Conservation (phyloP, 1,284 basidiomycete genomes). For the Moesziomyces sp. region DNA sequence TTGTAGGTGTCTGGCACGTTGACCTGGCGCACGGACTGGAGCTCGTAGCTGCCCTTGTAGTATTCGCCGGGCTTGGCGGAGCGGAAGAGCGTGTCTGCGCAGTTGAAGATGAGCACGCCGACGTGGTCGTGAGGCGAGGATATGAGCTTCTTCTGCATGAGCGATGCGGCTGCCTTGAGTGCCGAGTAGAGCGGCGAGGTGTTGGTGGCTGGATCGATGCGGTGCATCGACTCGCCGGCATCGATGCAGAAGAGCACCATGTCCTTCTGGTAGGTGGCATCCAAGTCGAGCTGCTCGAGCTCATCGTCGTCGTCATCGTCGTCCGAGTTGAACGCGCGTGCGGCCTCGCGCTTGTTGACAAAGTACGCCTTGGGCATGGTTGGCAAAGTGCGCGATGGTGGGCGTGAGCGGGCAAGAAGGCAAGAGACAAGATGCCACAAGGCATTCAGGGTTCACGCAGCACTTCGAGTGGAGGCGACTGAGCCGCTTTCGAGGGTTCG, state of each 20-base stretch:
- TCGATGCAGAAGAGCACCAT: slow-evolving; percentile 85
- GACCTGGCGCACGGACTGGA: slow-evolving; percentile 80
- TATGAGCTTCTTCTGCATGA: slow-evolving; percentile 88
- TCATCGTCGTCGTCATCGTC: slow-evolving; percentile 39
- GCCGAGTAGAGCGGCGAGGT: slow-evolving; percentile 72
- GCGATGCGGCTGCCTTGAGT: slow-evolving; percentile 82
- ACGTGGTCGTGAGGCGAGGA: slow-evolving; percentile 86
- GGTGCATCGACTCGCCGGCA: slow-evolving; percentile 88
- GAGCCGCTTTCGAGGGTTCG: too few species aligned
- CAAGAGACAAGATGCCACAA: too few species aligned
- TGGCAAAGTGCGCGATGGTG: neutral
- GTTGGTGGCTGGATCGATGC: slow-evolving; percentile 39
- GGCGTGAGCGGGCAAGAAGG: too few species aligned
- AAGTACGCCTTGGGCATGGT: slow-evolving; percentile 49
- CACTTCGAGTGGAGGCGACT: too few species aligned
- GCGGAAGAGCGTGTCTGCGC: slow-evolving; percentile 71
- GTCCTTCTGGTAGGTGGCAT: slow-evolving; percentile 54
- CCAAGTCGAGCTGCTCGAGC: slow-evolving; percentile 43
- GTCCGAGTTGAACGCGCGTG: slow-evolving; percentile 37
- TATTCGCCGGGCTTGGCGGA: slow-evolving; percentile 66
- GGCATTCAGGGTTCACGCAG: too few species aligned
- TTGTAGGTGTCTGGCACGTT: slow-evolving; percentile 74
- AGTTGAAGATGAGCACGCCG: slow-evolving; percentile 91
- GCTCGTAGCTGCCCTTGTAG: slow-evolving; percentile 79
- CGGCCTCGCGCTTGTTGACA: slow-evolving; percentile 46